phyloP scores from a whole-genome alignment of 345 rosid species.

The Syzygium aromaticum region DNA sequence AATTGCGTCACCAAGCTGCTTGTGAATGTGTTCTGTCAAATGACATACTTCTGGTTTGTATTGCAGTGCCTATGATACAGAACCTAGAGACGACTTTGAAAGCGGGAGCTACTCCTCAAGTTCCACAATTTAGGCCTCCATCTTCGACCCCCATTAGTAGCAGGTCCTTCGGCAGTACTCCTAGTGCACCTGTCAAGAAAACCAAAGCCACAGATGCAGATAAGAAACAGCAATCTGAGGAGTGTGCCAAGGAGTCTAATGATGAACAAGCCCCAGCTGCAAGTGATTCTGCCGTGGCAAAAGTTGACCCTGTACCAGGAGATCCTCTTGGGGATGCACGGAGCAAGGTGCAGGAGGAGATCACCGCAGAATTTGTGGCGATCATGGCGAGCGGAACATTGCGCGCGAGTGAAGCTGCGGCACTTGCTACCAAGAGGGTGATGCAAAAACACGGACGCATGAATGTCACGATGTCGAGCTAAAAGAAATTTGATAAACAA shows the following conservation, averaged over 20 bases:
- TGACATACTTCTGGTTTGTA: not conserved
- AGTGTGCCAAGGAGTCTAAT: not conserved
- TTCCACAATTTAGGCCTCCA: conserved; percentile 69
- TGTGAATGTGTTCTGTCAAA: not conserved
- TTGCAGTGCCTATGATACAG: conserved; percentile 92
- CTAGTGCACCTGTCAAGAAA: not conserved
- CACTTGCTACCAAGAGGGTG: conserved; percentile 75
- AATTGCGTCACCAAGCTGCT: not conserved
- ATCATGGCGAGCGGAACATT: conserved; percentile 83
- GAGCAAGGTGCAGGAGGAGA: conserved; percentile 86
- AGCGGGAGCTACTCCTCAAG: conserved; percentile 87
- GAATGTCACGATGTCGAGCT: conserved; percentile 28
- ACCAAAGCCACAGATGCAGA: not conserved
- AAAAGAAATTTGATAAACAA: not conserved
- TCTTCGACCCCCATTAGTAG: conserved; percentile 1
- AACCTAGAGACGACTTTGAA: conserved; percentile 67
- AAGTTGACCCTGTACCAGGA: conserved; percentile 7
- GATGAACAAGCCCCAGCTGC: not conserved
- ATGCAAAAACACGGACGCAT: conserved; percentile 75
- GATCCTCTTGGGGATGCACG: conserved; percentile 76
- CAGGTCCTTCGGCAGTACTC: conserved; percentile 12
- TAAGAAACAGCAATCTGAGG: conserved; percentile 4
- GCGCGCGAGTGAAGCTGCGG: conserved; percentile 88
- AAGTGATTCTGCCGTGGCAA: conserved; percentile 3
- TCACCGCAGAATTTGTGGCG: conserved; percentile 54